Conservation (phyloP, 768 basidiomycete species). For the Paxillus rubicundulus region DNA sequence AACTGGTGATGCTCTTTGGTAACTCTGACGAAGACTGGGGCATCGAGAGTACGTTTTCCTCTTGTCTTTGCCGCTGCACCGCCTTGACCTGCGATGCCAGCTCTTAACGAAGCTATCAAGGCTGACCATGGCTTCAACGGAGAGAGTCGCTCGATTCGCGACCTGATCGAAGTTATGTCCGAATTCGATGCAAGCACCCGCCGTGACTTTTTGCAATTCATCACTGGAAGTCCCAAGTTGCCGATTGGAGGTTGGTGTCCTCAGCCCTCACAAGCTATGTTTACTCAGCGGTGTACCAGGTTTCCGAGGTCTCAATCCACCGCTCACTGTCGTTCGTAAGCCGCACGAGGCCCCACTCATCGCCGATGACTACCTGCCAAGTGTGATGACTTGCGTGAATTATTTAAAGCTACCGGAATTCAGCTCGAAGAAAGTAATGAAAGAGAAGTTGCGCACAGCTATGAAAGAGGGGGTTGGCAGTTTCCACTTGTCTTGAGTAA, state of each 20-base stretch:
- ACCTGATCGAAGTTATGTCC: constrained; percentile 84
- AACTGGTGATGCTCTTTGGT: constrained; percentile 94
- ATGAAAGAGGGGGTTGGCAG: constrained; percentile 94
- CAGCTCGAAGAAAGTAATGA: constrained; percentile 81
- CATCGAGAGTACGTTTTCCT: constrained; percentile 66
- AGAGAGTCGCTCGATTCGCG: constrained; percentile 87
- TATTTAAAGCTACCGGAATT: constrained; percentile 97
- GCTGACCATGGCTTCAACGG: constrained; percentile 98
- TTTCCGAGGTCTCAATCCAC: constrained; percentile 92
- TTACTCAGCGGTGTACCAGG: constrained; percentile 41
- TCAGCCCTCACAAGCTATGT: not conserved
- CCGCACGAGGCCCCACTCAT: constrained; percentile 88
- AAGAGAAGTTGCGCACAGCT: constrained; percentile 76
- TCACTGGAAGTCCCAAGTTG: constrained; percentile 94
- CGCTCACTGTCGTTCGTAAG: constrained; percentile 94
- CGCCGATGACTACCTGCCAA: constrained; percentile 93
- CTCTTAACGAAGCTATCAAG: constrained; percentile 85
- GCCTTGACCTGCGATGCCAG: constrained; percentile 39
- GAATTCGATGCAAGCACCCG: constrained; percentile 71
- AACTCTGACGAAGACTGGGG: constrained; percentile 99
- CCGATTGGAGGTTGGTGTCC: constrained; percentile 82
- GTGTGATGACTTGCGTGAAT: constrained; percentile 98
- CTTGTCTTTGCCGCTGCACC: not conserved
- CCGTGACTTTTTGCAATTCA: constrained; percentile 91
- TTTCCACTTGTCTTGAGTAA: constrained; percentile 87